phyloP scores from a whole-genome alignment of 768 basidiomycete genomes.

The Kondoa subrosea region DNA sequence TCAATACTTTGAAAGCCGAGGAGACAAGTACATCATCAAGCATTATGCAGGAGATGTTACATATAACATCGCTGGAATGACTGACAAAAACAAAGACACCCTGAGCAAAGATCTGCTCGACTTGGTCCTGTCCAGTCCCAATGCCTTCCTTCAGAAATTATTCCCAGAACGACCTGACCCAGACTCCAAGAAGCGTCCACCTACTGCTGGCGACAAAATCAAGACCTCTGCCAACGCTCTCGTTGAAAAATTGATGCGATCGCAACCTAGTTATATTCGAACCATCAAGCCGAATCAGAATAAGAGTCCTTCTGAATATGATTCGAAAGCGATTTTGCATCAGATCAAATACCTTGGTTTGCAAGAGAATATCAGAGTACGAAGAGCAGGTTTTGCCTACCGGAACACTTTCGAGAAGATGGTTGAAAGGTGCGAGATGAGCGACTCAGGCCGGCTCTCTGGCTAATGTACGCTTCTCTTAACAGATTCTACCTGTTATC shows the following conservation, averaged over 20 bases:
- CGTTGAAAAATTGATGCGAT: constrained; percentile 93
- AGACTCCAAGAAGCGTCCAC: constrained; percentile 91
- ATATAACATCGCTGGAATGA: constrained; percentile 96
- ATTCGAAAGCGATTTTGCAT: constrained; percentile 84
- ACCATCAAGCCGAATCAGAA: constrained; percentile 98
- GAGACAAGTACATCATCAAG: constrained; percentile 79
- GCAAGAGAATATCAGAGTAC: constrained; percentile 94
- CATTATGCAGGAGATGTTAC: constrained; percentile 98
- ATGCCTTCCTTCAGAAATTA: constrained; percentile 66
- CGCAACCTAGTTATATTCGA: constrained; percentile 92
- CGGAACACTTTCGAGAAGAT: constrained; percentile 97
- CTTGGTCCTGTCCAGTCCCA: constrained; percentile 59
- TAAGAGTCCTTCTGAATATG: constrained; percentile 77
- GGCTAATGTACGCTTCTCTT: background rate
- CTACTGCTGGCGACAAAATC: constrained; percentile 93
- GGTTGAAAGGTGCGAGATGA: constrained; percentile 69
- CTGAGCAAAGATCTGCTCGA: constrained; percentile 88
- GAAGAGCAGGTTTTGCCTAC: constrained; percentile 94
- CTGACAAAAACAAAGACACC: constrained; percentile 98
- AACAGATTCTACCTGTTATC: constrained; percentile 74
- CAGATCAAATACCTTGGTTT: constrained; percentile 98
- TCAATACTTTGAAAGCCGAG: constrained; percentile 86
- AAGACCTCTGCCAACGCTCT: constrained; percentile 92
- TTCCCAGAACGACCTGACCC: constrained; percentile 93
- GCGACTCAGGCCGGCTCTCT: background rate